phyloP scores from a whole-genome alignment of 495 filamentous ascomycete species.

The Penicillium herquei region DNA sequence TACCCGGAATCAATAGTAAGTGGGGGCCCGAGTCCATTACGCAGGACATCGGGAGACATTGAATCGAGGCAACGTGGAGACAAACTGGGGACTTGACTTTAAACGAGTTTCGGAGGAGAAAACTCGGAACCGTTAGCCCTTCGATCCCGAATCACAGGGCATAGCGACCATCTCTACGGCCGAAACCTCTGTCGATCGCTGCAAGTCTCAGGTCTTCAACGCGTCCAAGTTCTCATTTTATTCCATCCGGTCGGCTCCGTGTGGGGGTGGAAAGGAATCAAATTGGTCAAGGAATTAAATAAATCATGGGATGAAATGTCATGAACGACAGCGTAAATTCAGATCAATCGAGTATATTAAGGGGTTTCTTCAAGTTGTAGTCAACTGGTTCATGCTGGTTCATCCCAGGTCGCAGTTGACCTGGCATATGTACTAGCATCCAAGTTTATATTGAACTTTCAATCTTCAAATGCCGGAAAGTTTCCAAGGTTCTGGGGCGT shows the following conservation, averaged over 20 bases:
- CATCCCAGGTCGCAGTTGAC: too few species aligned
- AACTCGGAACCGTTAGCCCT: constrained; percentile 27
- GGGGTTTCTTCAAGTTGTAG: too few species aligned
- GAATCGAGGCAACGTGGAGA: constrained; percentile 11
- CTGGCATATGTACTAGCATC: too few species aligned
- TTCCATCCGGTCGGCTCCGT: background rate
- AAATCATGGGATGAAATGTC: background rate
- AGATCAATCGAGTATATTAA: too few species aligned
- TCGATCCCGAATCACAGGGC: constrained; percentile 25
- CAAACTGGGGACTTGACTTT: constrained; percentile 13
- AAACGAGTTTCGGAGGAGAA: constrained; percentile 26
- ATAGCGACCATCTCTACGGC: constrained; percentile 18
- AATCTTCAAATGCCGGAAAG: too few species aligned
- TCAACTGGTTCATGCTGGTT: too few species aligned
- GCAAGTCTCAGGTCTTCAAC: background rate
- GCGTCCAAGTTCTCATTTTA: background rate
- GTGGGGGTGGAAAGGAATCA: background rate
- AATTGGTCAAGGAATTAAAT: background rate
- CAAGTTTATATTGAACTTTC: too few species aligned
- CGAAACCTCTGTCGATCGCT: constrained; percentile 16
- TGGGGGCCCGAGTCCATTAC: constrained; percentile 3
- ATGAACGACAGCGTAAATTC: too few species aligned
- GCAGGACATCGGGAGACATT: constrained; percentile 5
- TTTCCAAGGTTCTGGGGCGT: too few species aligned
- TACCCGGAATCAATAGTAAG: constrained; percentile 9